phyloP scores from a whole-genome alignment of 805 yeast genomes.

The Candida golubevii region DNA sequence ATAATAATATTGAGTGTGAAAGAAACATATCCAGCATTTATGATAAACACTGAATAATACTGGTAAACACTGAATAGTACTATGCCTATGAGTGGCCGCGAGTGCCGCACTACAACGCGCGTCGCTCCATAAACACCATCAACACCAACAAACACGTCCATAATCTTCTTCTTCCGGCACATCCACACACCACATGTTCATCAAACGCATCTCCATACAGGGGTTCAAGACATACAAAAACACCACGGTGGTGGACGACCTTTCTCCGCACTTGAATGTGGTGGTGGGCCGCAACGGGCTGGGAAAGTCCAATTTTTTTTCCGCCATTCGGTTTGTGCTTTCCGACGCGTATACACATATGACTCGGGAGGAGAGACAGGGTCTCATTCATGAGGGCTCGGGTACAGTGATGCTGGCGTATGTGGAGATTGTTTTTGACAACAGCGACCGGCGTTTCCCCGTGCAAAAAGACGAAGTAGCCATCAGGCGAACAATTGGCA shows the following conservation, averaged over 20 bases:
- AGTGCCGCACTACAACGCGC: no score
- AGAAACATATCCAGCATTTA: no score
- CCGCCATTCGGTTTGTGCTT: constrained; percentile 88
- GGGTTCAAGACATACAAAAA: constrained; percentile 93
- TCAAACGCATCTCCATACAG: constrained; percentile 63
- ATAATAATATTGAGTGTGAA: no score
- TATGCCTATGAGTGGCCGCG: no score
- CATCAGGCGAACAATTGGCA: constrained; percentile 86
- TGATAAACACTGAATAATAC: no score
- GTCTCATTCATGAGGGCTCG: constrained; percentile 85
- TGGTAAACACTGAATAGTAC: no score
- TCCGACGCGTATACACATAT: constrained; percentile 86
- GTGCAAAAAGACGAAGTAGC: constrained; percentile 63
- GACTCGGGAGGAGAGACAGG: constrained; percentile 80
- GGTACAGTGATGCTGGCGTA: constrained; percentile 88
- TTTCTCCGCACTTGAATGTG: constrained; percentile 82
- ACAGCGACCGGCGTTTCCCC: constrained; percentile 71
- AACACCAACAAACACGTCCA: no score
- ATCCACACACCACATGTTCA: constrained; percentile 25
- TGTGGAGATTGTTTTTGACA: constrained; percentile 87
- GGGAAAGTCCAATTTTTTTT: constrained; percentile 92
- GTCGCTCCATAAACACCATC: no score
- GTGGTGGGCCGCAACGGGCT: constrained; percentile 91
- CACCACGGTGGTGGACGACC: constrained; percentile 67
- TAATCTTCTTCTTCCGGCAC: no score